Conservation (phyloP, 495 filamentous ascomycete species). For the Penicillium canariense region DNA sequence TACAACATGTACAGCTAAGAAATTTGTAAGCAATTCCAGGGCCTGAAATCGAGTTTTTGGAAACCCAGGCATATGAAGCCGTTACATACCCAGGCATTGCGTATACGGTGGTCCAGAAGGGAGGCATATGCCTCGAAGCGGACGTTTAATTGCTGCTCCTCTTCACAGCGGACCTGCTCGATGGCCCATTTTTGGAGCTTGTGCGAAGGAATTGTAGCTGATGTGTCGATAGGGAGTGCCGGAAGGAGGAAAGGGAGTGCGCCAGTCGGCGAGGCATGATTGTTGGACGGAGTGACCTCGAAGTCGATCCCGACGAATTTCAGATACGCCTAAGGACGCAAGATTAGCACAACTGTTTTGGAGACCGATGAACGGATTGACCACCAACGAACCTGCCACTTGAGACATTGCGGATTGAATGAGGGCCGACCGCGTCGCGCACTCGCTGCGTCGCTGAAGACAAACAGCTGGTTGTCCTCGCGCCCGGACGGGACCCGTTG, state of each 20-base stretch:
- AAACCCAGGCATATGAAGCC: not conserved
- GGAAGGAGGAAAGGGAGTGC: constrained; percentile 85
- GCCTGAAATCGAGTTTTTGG: not conserved
- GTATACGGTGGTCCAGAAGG: constrained; percentile 75
- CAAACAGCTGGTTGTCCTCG: constrained; percentile 63
- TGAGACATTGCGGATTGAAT: constrained; percentile 91
- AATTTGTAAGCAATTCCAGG: not conserved
- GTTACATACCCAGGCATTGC: constrained; percentile 75
- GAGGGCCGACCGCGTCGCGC: constrained; percentile 64
- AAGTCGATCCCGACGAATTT: constrained; percentile 72
- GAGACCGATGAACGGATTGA: not conserved
- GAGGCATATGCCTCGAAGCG: constrained; percentile 77
- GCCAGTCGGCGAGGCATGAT: constrained; percentile 89
- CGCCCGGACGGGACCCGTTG: constrained; percentile 51
- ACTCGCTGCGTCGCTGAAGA: constrained; percentile 69
- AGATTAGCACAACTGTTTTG: not conserved
- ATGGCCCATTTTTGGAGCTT: constrained; percentile 71
- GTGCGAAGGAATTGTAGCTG: constrained; percentile 56
- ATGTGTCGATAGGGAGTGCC: constrained; percentile 26
- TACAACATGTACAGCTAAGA: constrained; percentile 76
- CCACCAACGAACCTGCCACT: constrained; percentile 77
- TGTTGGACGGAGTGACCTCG: constrained; percentile 70
- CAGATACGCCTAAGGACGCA: constrained; percentile 67
- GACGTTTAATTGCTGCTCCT: constrained; percentile 53
- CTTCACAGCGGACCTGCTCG: constrained; percentile 45